Evolutionary conservation across 495 filamentous ascomycete genomes (phyloP).

Genomic region (Penicillium chermesinum): DNA sequence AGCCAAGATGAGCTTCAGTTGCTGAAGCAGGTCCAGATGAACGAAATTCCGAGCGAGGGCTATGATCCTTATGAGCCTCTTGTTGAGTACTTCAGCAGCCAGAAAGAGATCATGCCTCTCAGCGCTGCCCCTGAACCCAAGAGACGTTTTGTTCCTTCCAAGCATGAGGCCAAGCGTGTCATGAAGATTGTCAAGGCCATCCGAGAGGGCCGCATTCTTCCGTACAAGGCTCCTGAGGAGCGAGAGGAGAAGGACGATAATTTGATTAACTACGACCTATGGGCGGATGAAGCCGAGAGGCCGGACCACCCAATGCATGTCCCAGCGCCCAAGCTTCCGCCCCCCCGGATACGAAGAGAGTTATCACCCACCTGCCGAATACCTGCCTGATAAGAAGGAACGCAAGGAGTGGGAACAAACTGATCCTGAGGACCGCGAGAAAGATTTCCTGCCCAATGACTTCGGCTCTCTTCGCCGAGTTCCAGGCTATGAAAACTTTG

Average conservation of each 20-base stretch:
- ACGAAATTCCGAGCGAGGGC: slow-evolving; percentile 78
- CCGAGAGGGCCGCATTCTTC: slow-evolving; percentile 85
- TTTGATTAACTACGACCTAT: slow-evolving; percentile 80
- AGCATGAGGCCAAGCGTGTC: slow-evolving; percentile 91
- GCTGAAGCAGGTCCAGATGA: slow-evolving; percentile 82
- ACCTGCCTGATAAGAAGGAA: slow-evolving; percentile 80
- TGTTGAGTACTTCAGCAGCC: slow-evolving; percentile 87
- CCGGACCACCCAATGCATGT: slow-evolving; percentile 91
- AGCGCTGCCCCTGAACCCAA: slow-evolving; percentile 95
- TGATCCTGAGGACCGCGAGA: slow-evolving; percentile 86
- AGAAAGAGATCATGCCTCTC: slow-evolving; percentile 87
- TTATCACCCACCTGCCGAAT: slow-evolving; percentile 95
- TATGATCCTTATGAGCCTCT: slow-evolving; percentile 91
- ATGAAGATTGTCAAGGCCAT: slow-evolving; percentile 99
- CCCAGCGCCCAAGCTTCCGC: slow-evolving; percentile 91
- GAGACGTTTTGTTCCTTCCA: slow-evolving; percentile 92
- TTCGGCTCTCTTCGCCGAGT: slow-evolving; percentile 82
- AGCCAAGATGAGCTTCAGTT: slow-evolving; percentile 86
- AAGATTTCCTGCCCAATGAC: slow-evolving; percentile 77
- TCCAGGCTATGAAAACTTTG: slow-evolving; percentile 82
- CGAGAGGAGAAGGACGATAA: slow-evolving; percentile 64
- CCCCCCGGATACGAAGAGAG: slow-evolving; percentile 91
- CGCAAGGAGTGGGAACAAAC: slow-evolving; percentile 81
- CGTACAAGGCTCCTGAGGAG: slow-evolving; percentile 78
- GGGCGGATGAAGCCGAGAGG: slow-evolving; percentile 81